Evolutionary conservation across 306 rosid genomes (phyloP).

Genomic region (Mimosa pudica): DNA sequence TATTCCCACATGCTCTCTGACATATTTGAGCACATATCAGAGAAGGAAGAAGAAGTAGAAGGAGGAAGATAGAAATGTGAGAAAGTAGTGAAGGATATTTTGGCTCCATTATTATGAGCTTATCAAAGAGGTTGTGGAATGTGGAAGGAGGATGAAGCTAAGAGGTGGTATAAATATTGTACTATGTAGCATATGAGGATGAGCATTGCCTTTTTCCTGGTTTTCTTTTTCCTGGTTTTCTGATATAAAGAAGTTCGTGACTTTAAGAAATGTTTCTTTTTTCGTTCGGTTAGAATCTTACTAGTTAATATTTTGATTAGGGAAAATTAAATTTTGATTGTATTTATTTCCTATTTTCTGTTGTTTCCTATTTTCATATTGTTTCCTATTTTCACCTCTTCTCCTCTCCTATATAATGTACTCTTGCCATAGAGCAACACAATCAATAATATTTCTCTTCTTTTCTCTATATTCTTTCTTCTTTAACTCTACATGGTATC

Average conservation of each 20-base stretch:
- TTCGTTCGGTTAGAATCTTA: too few species aligned
- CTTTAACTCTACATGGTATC: too few species aligned
- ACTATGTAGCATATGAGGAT: background rate
- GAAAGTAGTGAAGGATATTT: background rate
- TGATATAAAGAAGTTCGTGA: background rate
- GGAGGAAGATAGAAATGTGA: background rate
- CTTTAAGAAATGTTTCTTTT: background rate
- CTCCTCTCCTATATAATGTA: too few species aligned
- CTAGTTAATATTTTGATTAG: too few species aligned
- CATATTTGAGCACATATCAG: conserved; percentile 16
- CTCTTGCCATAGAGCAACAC: too few species aligned
- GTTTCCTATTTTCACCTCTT: too few species aligned
- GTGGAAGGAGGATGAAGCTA: background rate
- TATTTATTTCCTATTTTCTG: too few species aligned
- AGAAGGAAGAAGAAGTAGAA: conserved; percentile 1
- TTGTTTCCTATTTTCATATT: too few species aligned
- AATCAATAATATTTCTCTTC: too few species aligned
- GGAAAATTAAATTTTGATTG: too few species aligned
- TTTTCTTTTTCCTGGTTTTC: background rate
- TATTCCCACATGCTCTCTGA: conserved; percentile 11
- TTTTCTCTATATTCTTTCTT: too few species aligned
- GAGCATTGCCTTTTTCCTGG: conserved; percentile 1
- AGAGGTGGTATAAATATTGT: conserved; percentile 9
- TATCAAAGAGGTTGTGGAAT: background rate
- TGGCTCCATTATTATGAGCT: background rate